These are phyloP conservation scores for Cylindricascospora bacillispora DNA, from an alignment of 1,139 yeast species.

Conservation along the genomic window DNA sequence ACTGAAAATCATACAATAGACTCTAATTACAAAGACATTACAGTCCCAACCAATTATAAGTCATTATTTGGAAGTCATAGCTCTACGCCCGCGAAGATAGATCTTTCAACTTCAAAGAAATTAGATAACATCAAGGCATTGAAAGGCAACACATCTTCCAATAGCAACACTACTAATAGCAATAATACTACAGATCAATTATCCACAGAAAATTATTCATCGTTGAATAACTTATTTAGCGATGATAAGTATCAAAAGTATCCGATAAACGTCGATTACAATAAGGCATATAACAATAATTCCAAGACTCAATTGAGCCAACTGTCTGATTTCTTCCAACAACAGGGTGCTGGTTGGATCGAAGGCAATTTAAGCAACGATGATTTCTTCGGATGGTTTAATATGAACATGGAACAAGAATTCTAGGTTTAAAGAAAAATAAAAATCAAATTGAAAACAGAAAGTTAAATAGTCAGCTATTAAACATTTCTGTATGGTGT, in stretches of 20 bases:
- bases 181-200: background rate
- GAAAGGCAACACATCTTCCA: background rate
- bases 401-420: conserved; percentile 50
- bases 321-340: conserved; percentile 43
- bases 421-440: conserved; percentile 24
- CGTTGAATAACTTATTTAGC: background rate
- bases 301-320: conserved; percentile 7
- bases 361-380: conserved; percentile 46
- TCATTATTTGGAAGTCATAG: too few species aligned
- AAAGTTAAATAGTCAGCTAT: too few species aligned
- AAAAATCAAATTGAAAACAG: too few species aligned
- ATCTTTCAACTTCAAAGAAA: too few species aligned
- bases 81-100: too few species aligned
- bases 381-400: conserved; percentile 94
- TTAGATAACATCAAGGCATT: background rate
- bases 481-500: too few species aligned
- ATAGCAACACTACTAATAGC: background rate
- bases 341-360: conserved; percentile 79
- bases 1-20: background rate
- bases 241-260: too few species aligned
- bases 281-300: background rate
- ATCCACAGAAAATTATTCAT: background rate
- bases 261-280: background rate
- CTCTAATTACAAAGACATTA: background rate
- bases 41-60: background rate